Percentiles rank a stretch among this genome's conserved stretches.
Conservation (phyloP, 176 grass and related monocot genomes). For the barley (Hordeum vulgare) region DNA sequence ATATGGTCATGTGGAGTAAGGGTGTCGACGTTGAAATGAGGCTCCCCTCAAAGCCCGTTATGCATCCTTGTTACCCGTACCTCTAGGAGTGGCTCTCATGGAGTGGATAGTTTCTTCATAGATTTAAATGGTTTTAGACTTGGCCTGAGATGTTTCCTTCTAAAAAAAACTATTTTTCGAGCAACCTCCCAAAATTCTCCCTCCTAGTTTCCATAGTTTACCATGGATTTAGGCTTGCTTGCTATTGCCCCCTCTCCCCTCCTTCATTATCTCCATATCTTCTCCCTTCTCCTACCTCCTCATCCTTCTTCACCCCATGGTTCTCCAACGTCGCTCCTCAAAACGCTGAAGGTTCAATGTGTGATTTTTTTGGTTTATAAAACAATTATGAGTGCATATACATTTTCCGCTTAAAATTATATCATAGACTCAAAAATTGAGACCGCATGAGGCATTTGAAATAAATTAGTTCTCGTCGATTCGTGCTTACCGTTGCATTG, state of each 20-base stretch:
- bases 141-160: too few relatives aligned
- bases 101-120: too few relatives aligned
- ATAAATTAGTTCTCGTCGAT: too few relatives aligned
- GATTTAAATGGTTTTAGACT: too few relatives aligned
- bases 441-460: too few relatives aligned
- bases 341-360: neutral
- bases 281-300: neutral
- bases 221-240: neutral
- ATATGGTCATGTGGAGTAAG: too few relatives aligned
- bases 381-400: neutral
- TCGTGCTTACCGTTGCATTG: too few relatives aligned
- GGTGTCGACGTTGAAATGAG: neutral
- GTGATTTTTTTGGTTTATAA: neutral
- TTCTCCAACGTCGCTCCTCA: neutral
- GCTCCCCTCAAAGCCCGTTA: neutral
- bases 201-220: neutral
- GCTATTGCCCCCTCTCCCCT: too few relatives aligned
- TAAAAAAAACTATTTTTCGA: too few relatives aligned
- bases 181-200: too few relatives aligned
- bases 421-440: neutral
- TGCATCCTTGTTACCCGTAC: neutral
- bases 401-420: neutral
- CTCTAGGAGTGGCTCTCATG: neutral
- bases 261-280: neutral
- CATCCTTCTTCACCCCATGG: neutral